These are phyloP conservation scores for Ambrosia trifida DNA, from an alignment of 129 eudicot species.

Conservation along the genomic window DNA sequence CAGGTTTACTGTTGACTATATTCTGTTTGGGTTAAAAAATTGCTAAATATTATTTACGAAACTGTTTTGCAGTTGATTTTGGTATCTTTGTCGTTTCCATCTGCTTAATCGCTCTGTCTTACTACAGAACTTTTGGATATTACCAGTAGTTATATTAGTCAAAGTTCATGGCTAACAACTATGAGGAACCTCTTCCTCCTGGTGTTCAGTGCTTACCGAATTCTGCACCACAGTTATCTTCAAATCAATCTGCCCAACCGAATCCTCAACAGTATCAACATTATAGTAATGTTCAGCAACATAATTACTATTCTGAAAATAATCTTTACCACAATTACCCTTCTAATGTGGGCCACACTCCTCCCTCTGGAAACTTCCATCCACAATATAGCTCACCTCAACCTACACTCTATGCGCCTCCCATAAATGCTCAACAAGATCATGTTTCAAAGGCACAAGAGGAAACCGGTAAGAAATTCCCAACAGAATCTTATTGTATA, in stretches of 20 bases:
- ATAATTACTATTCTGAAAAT: conserved; percentile 31
- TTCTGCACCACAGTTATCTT: conserved; percentile 34
- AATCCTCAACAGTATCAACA: conserved; percentile 44
- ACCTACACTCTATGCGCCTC: conserved; percentile 31
- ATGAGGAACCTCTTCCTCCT: conserved; percentile 73
- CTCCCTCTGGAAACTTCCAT: conserved; percentile 38
- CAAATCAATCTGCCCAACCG: conserved; percentile 36
- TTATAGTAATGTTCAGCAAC: conserved; percentile 26
- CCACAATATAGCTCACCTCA: conserved; percentile 42
- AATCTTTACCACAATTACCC: conserved; percentile 32
- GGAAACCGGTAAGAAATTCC: conserved; percentile 35
- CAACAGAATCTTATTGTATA: neutral
- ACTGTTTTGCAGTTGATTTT: conserved; percentile 13
- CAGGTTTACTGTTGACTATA: neutral
- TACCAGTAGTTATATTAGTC: conserved; percentile 12
- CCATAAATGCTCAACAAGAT: conserved; percentile 20
- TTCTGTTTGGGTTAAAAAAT: neutral
- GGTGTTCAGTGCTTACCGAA: conserved; percentile 53
- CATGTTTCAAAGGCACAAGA: conserved; percentile 20
- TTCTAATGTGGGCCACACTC: conserved; percentile 34
- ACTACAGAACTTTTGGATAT: neutral
- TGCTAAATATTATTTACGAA: neutral
- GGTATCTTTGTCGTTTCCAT: neutral
- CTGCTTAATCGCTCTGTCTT: neutral
- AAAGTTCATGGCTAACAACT: conserved; percentile 51